Evolutionary conservation across 1,284 basidiomycete species (phyloP), one percentile per base, ranked within the genome.

Genomic region (Pisolithus thermaeus): DNA sequence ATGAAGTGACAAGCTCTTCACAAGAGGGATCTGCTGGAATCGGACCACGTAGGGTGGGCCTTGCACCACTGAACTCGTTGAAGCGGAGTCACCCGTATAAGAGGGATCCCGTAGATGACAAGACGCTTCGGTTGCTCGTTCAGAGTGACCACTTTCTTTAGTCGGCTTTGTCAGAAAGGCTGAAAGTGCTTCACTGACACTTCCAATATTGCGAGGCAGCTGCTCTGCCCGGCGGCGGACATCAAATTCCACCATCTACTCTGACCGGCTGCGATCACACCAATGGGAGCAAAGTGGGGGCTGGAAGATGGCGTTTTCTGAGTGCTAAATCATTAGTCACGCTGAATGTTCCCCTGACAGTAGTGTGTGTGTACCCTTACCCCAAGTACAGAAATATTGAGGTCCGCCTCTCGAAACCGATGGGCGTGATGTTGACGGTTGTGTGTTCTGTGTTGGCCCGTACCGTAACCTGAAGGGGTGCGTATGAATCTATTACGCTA

Each of bases 41-140:
- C 38, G 69, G 70, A 25, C 65, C 66, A 18, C 59, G 69, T 20
- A 69, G 72, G 25, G 70, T 71, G 18, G 64, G 70, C 52, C 72
- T 87, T 20, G 80, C 78, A 3, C 82, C 84, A 9, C 70, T 87
- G 45, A 69, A 74, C 49, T 67, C 76, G 12, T 69, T 84, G 50
- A 73, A 72, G 46, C 74, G 82, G 12, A 68, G 62, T 30, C 78
- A 80, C 58, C 75, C 78, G 4, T 86, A 84, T 56, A 70, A 76
- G 44, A 74, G 84, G 52, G 74, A 83, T 55, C 79, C 79, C n/a
- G 62, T 74, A 23, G 84, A 87, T 63, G 85, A 87, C 58, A 74
- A 73, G 53, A 73, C 77, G 39, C 64, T 87, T 58, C 73, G 82
- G 27, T 62, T 75, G 50, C 68, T 50, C 67, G 67, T 49, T 63